Conservation (phyloP, 768 basidiomycete species). For the Pleurotus giganteus region DNA sequence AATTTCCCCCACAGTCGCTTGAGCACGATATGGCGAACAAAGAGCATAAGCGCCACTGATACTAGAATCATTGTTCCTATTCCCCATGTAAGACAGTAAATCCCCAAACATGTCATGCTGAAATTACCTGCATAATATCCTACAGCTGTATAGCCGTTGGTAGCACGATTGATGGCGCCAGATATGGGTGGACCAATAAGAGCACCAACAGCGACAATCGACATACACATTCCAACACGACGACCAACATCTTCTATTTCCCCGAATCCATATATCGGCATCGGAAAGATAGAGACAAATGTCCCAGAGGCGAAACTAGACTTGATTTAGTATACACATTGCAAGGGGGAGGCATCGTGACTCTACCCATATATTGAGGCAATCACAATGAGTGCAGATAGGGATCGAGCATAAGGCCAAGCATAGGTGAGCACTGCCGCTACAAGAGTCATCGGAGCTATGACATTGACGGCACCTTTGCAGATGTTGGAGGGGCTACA, state of each 20-base stretch:
- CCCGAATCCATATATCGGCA: slow-evolving; percentile 63
- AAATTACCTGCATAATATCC: slow-evolving; percentile 53
- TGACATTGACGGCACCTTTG: slow-evolving; percentile 56
- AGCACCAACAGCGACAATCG: slow-evolving; percentile 58
- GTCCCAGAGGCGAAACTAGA: slow-evolving; percentile 59
- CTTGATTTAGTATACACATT: neutral
- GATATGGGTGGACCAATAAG: slow-evolving; percentile 73
- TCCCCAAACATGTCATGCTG: neutral
- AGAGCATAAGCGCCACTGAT: slow-evolving; percentile 37
- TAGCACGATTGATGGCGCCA: slow-evolving; percentile 57
- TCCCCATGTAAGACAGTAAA: neutral
- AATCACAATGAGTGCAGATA: slow-evolving; percentile 42
- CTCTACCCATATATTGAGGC: slow-evolving; percentile 55
- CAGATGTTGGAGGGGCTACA: slow-evolving; percentile 1
- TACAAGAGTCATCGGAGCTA: slow-evolving; percentile 48
- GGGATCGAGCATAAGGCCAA: slow-evolving; percentile 56
- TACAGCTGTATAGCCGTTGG: slow-evolving; percentile 51
- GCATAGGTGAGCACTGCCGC: slow-evolving; percentile 52
- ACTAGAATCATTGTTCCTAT: slow-evolving; percentile 38
- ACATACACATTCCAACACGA: slow-evolving; percentile 63
- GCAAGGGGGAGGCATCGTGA: neutral
- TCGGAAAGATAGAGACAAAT: slow-evolving; percentile 53
- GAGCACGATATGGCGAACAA: slow-evolving; percentile 38
- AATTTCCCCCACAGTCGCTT: slow-evolving; percentile 39
- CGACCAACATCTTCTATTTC: slow-evolving; percentile 59